Conservation (phyloP, 352 stramenopile species). For the Pseudoperonospora humuli region DNA sequence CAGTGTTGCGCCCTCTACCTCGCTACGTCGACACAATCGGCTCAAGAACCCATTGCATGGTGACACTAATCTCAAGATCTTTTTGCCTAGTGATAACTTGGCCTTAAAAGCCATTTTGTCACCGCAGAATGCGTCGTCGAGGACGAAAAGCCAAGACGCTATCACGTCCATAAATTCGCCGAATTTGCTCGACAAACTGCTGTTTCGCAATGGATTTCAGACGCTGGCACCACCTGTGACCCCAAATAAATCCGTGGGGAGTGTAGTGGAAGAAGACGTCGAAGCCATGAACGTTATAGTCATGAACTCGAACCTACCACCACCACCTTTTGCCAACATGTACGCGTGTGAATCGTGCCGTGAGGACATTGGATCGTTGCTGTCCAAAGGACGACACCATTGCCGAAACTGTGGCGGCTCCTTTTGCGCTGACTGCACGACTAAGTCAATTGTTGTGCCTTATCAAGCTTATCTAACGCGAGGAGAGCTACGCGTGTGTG, state of each 20-base stretch:
- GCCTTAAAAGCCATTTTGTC: constrained; percentile 53
- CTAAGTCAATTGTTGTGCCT: constrained; percentile 44
- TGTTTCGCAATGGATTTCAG: constrained; percentile 21
- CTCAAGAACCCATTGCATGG: constrained; percentile 17
- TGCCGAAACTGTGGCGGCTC: constrained; percentile 76
- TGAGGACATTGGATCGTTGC: constrained; percentile 63
- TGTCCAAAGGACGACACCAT: constrained; percentile 65
- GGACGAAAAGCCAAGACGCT: constrained; percentile 1
- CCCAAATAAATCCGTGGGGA: constrained; percentile 26
- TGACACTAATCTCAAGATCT: constrained; percentile 38
- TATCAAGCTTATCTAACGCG: constrained; percentile 51
- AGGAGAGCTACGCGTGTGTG: constrained; percentile 62
- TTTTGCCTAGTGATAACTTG: constrained; percentile 43
- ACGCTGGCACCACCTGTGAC: not conserved
- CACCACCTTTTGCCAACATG: constrained; percentile 71
- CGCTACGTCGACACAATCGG: constrained; percentile 1
- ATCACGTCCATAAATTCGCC: not conserved
- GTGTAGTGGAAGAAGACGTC: constrained; percentile 41
- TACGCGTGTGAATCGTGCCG: constrained; percentile 64
- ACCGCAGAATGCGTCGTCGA: constrained; percentile 14
- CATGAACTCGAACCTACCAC: constrained; percentile 44
- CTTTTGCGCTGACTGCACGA: constrained; percentile 58
- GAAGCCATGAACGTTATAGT: constrained; percentile 36
- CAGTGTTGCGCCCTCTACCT: constrained; percentile 1
- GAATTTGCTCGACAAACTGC: constrained; percentile 33